Evolutionary conservation across 208 protist genomes (phyloP).

Genomic region (Leptomonas pyrrhocoris): DNA sequence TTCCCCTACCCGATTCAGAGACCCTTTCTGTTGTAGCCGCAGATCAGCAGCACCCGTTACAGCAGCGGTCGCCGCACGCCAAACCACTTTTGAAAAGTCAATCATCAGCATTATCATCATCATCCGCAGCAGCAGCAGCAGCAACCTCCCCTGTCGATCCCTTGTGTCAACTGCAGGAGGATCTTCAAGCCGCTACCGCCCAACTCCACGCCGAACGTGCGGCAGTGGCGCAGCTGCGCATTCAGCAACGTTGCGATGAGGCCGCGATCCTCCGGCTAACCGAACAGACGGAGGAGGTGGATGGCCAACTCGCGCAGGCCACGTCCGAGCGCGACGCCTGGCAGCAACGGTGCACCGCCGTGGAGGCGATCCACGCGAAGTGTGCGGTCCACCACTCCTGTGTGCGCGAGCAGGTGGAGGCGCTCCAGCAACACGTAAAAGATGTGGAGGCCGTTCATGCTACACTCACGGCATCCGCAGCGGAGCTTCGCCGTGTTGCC

Average conservation of each 20-base stretch:
- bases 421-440: slow-evolving; percentile 2
- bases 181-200: slow-evolving; percentile 19
- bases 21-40: no score
- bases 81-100: no score
- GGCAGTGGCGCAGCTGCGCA: slow-evolving; percentile 31
- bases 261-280: slow-evolving; percentile 16
- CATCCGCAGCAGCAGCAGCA: neutral
- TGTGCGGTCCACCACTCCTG: slow-evolving; percentile 6
- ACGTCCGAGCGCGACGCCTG: slow-evolving; percentile 29
- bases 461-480: neutral
- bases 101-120: no score
- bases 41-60: no score
- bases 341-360: slow-evolving; percentile 13
- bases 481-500: slow-evolving; percentile 15
- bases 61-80: no score
- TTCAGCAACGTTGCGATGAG: slow-evolving; percentile 27
- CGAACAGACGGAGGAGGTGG: slow-evolving; percentile 15
- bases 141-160: neutral
- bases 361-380: slow-evolving; percentile 6
- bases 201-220: slow-evolving; percentile 32
- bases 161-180: slow-evolving; percentile 21
- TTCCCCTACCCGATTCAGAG: no score
- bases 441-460: slow-evolving; percentile 13
- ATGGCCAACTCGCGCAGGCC: slow-evolving; percentile 22
- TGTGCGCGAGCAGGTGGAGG: slow-evolving; percentile 18